Evolutionary conservation across 352 stramenopile genomes (phyloP), one percentile per base, ranked within the genome.

Genomic region (Globisporangium parvum): DNA sequence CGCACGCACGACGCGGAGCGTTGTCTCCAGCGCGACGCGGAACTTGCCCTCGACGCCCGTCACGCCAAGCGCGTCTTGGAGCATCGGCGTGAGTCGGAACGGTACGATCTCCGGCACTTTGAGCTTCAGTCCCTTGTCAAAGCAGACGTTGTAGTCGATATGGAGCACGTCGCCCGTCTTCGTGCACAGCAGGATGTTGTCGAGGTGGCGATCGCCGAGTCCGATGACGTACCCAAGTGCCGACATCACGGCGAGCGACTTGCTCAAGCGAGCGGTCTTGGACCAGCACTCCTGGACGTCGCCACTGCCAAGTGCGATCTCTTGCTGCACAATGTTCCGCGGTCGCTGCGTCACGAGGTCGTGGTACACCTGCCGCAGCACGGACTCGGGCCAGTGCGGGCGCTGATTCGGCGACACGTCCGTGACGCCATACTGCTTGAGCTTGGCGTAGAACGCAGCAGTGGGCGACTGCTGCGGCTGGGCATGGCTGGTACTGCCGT

Each of bases 81-180:
- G 61, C 56, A 88, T 87, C 9, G 75, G 77, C 12, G 91, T 97
- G 15, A 97, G 59, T 20, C 91, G 85, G 51, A 97, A 97, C 10
- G 90, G 91, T 20, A 97, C 91, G 33, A 93, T 60, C 61, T 97
- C 91, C 6, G 91, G 89, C 8, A 95, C 85, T 55, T 95, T 95
- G 0, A 97, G 71, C 49, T 71, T 85, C 35, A 67, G 65, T 3
- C 90, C 91, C 54, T 89, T 92, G 57, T 97, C 91, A 51, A 97
- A 97, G 53, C 85, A 96, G 8, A 97, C 77, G 46, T 95, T 96
- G 70, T 96, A 95, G 60, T 97, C 91, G 41, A 97, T 97, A 57
- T 97, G 90, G 10, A 97, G 74, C 12, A 97, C 62, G 33, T 96
- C 80, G 2, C 87, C 88, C 24, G 64, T 89, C 11, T 84, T 70